phyloP scores from a whole-genome alignment of 805 yeast species.

The Schizosaccharomyces octosporus region DNA sequence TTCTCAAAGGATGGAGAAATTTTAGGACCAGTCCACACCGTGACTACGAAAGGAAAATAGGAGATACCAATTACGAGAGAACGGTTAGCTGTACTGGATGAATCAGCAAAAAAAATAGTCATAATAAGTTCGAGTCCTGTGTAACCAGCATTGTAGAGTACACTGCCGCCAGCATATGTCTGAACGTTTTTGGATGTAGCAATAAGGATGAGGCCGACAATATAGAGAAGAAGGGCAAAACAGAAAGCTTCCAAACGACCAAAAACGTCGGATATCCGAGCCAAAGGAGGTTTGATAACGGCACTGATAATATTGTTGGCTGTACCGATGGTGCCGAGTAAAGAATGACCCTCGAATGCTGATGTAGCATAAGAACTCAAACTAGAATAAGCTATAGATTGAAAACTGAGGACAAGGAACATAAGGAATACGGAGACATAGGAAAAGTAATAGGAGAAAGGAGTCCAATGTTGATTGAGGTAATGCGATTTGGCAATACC shows the following conservation, averaged over 20 bases:
- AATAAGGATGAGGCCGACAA: slow-evolving; percentile 32
- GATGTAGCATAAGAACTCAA: slow-evolving; percentile 1
- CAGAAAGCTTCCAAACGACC: slow-evolving; percentile 29
- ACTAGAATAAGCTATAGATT: neutral
- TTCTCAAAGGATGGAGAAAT: slow-evolving; percentile 9
- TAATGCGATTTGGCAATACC: neutral
- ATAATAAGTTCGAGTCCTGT: slow-evolving; percentile 31
- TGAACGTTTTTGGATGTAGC: slow-evolving; percentile 29
- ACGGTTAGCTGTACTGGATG: slow-evolving; percentile 27
- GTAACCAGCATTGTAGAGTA: slow-evolving; percentile 25
- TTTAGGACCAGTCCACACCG: slow-evolving; percentile 15
- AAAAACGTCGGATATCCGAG: slow-evolving; percentile 30
- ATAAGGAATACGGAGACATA: neutral
- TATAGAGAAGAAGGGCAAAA: slow-evolving; percentile 24
- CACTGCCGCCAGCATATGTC: slow-evolving; percentile 33
- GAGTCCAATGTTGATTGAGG: neutral
- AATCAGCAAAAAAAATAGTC: slow-evolving; percentile 32
- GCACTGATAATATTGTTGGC: slow-evolving; percentile 15
- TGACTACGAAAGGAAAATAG: slow-evolving; percentile 14
- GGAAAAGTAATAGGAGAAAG: neutral
- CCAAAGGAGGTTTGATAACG: slow-evolving; percentile 14
- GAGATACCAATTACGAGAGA: slow-evolving; percentile 14
- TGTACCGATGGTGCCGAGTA: slow-evolving; percentile 13
- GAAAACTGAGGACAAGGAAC: neutral
- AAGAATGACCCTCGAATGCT: slow-evolving; percentile 13